Evolutionary conservation across 75 land plant genomes (phyloP).

Genomic region (Picea sitchensis): DNA sequence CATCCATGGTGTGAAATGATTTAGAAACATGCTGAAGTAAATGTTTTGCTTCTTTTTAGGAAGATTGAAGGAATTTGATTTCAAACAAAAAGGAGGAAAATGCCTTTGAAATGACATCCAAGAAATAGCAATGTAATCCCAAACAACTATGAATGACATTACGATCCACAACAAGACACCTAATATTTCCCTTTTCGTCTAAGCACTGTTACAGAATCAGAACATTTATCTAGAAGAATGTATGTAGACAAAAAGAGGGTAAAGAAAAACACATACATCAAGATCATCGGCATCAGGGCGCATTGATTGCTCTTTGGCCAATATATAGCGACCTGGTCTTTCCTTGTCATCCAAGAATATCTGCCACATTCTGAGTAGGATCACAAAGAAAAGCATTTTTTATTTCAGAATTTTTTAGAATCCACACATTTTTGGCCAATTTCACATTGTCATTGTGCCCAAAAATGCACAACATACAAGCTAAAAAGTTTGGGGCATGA

Average conservation of each 20-base stretch:
- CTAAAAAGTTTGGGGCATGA: not conserved
- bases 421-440: not conserved
- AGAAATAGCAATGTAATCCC: not conserved
- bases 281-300: constrained; percentile 80
- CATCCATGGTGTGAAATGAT: not conserved
- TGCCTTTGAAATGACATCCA: not conserved
- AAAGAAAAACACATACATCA: constrained; percentile 51
- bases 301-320: constrained; percentile 69
- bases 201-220: not conserved
- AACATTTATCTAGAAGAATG: not conserved
- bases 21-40: not conserved
- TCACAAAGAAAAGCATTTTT: not conserved
- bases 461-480: not conserved
- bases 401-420: not conserved
- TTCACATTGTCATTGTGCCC: not conserved
- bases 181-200: not conserved
- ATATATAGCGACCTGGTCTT: constrained; percentile 66
- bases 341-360: constrained; percentile 89
- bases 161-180: not conserved
- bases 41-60: not conserved
- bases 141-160: not conserved
- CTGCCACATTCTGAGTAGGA: constrained; percentile 65
- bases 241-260: not conserved
- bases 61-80: not conserved
- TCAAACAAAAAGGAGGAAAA: constrained; percentile 2